These are phyloP conservation scores for Conidiobolus incongruus DNA, from an alignment of 371 early-diverging fungal species.

Conservation along the genomic window DNA sequence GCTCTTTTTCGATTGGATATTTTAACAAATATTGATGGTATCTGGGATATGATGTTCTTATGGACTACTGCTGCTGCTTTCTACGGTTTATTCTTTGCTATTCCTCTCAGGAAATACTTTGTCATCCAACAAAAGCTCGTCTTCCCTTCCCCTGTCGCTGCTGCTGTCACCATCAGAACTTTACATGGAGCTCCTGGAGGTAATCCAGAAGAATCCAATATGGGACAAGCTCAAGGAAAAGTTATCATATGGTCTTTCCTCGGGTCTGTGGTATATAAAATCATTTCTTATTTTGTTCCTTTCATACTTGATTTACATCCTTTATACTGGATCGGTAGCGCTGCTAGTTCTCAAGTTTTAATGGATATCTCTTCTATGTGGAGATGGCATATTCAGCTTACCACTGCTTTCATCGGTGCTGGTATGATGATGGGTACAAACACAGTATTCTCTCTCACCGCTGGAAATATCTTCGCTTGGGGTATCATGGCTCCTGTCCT, in stretches of 20 bases:
- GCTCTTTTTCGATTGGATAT: constrained; percentile 37
- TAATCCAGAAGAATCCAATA: constrained; percentile 16
- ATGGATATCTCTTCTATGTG: constrained; percentile 26
- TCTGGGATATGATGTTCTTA: constrained; percentile 20
- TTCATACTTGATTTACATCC: constrained; percentile 28
- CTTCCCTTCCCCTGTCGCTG: constrained; percentile 46
- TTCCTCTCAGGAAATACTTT: constrained; percentile 44
- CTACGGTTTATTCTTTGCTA: constrained; percentile 49
- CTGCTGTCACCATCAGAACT: constrained; percentile 37
- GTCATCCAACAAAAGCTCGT: constrained; percentile 39
- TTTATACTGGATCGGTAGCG: constrained; percentile 26
- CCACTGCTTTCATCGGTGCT: constrained; percentile 42
- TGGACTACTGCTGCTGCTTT: constrained; percentile 37
- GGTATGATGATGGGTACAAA: constrained; percentile 35
- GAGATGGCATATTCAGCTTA: constrained; percentile 26
- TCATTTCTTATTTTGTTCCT: constrained; percentile 30
- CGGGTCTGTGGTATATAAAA: constrained; percentile 16
- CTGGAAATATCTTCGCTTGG: background rate
- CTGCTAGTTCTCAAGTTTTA: constrained; percentile 15
- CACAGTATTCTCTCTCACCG: constrained; percentile 13
- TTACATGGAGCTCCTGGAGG: constrained; percentile 19
- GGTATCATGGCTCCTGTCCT: background rate
- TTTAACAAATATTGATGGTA: constrained; percentile 16
- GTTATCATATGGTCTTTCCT: constrained; percentile 7
- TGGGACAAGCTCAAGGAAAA: constrained; percentile 13